Base-by-base conservation (phyloP, 164 flowering plant species). In the Umbellularia californica region DNA sequence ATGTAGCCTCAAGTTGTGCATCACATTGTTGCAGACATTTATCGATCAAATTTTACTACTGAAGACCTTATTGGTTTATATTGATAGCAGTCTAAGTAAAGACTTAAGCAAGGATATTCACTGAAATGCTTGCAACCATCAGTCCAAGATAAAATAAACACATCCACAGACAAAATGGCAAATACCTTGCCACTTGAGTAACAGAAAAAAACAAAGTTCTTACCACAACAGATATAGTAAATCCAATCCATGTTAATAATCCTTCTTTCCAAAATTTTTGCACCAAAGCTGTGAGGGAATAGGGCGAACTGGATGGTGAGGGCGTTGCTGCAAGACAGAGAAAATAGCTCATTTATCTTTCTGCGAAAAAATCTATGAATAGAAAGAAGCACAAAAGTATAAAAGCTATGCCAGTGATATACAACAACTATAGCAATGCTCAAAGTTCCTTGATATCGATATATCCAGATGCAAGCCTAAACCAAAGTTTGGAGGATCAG, bases 221-320 rank as follows among this genome's bases (percentile, higher is more conserved):
- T 13, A 64, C 27, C 67, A 25, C 14, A 25, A 25, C 24, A 13
- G 67, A 64, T 23, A 7, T 25, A 19, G 10, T 60, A 60, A 60
- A 23, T 24, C 2, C 28, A 12, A 64, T 25, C 33, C 12, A 67
- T n/a, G 51, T 85, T 82, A 84, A 70, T 91, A 89, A 23, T 93
- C 95, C 76, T 92, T 92, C 58, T 84, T 88, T 58, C 97, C 97
- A 81, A 93, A 91, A 77, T 93, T 93, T 83, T 93, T 93, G 91
- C 95, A 93, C 98, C 98, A 93, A 33, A 93, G 83, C 82, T 93
- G 97, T 1, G 97, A 93, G 60, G 98, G 98, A 80, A 93, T 92
- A 20, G 97, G 94, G 55, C 90, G 93, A 60, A 89, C 90, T 11
- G 98, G 98, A 22, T 71, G 79, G 80, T 90, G 93, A 58, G 98